These are phyloP conservation scores for Strigomonas culicis DNA, from an alignment of 208 protist genomes.

Conservation along the genomic window DNA sequence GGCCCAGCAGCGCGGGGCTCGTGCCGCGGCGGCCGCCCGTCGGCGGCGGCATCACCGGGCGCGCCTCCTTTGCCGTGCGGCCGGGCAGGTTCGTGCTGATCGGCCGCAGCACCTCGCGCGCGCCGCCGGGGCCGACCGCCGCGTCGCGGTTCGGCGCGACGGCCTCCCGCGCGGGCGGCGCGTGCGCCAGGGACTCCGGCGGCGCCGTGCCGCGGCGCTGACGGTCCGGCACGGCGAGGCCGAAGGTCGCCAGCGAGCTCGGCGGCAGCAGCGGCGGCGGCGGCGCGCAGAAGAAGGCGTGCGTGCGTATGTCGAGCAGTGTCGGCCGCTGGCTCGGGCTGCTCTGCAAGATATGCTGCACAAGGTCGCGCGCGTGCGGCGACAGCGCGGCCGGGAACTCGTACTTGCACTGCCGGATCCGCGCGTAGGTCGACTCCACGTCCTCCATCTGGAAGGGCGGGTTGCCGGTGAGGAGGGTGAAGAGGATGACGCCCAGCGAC, in stretches of 20 bases:
- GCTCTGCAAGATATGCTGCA: slow-evolving; percentile 87
- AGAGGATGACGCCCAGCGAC: slow-evolving; percentile 98
- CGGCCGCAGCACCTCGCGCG: slow-evolving; percentile 33
- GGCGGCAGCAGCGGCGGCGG: slow-evolving; percentile 46
- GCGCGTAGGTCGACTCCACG: slow-evolving; percentile 95
- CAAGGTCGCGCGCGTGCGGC: slow-evolving; percentile 87
- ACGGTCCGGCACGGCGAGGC: slow-evolving; percentile 18
- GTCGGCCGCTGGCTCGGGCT: slow-evolving; percentile 81
- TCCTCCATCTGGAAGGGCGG: slow-evolving; percentile 98
- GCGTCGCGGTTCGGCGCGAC: too few relatives aligned
- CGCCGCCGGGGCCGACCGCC: not conserved
- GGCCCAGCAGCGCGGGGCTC: slow-evolving; percentile 5
- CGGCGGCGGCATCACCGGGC: not conserved
- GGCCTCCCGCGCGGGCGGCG: slow-evolving; percentile 5
- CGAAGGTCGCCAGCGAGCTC: slow-evolving; percentile 42
- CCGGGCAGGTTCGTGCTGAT: slow-evolving; percentile 35
- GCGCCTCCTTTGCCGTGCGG: slow-evolving; percentile 11
- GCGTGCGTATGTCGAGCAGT: slow-evolving; percentile 77
- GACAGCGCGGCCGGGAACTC: slow-evolving; percentile 78
- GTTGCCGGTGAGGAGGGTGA: slow-evolving; percentile 96
- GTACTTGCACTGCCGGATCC: slow-evolving; percentile 93
- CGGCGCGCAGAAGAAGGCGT: slow-evolving; percentile 85
- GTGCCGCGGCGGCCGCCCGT: slow-evolving; percentile 14
- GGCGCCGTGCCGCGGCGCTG: slow-evolving; percentile 16
- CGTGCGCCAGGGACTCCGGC: not conserved